Conservation (phyloP, 2,329 filamentous ascomycete genomes). For the Celoporthe dispersa region DNA sequence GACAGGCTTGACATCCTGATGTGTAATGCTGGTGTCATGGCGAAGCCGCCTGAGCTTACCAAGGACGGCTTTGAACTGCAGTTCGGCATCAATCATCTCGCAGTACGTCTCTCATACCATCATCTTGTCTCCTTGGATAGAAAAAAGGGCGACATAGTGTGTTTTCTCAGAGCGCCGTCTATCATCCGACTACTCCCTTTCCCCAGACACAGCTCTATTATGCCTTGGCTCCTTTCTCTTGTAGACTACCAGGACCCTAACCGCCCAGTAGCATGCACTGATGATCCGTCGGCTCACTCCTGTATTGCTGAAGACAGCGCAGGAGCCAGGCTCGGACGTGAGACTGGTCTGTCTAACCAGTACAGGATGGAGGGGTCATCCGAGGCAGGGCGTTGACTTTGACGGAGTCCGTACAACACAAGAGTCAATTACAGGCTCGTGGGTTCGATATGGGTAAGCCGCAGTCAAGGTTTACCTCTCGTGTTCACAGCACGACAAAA, state of each 20-base stretch:
- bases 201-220: neutral
- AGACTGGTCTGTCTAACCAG: slow-evolving; percentile 36
- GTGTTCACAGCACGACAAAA: neutral
- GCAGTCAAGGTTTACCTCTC: too few relatives aligned
- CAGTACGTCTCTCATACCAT: slow-evolving; percentile 1
- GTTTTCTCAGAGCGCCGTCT: too few relatives aligned
- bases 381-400: slow-evolving; percentile 34
- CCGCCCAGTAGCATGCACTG: slow-evolving; percentile 39
- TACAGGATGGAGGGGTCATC: slow-evolving; percentile 32
- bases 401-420: slow-evolving; percentile 35
- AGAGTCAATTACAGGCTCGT: slow-evolving; percentile 31
- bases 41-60: slow-evolving; percentile 40
- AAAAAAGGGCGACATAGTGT: neutral
- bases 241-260: neutral
- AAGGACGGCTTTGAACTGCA: slow-evolving; percentile 45
- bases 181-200: neutral
- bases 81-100: slow-evolving; percentile 46
- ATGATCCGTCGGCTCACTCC: slow-evolving; percentile 43
- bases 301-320: slow-evolving; percentile 34
- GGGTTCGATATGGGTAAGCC: slow-evolving; percentile 36
- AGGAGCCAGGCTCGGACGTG: slow-evolving; percentile 33
- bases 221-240: neutral
- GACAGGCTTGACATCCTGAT: slow-evolving; percentile 41
- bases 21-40: slow-evolving; percentile 41
- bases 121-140: neutral